phyloP scores from a whole-genome alignment of 345 rosid genomes.

The Angophora floribunda region DNA sequence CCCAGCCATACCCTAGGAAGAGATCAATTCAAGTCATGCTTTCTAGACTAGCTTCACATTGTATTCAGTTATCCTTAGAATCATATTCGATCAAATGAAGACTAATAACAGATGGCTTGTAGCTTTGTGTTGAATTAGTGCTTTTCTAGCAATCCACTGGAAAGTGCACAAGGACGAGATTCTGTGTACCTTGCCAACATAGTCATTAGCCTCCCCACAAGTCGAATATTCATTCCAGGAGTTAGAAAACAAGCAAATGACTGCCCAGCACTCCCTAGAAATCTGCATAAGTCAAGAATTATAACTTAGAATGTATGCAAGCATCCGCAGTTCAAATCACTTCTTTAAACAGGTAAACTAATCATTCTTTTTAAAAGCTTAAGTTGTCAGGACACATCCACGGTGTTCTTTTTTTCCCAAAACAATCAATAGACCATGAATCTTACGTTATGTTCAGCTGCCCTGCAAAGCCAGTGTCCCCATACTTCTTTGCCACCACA shows the following conservation, averaged over 20 bases:
- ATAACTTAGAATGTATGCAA: conserved; percentile 4
- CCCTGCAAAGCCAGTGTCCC: conserved; percentile 98
- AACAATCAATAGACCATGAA: background rate
- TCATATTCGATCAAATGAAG: background rate
- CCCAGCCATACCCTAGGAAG: conserved; percentile 90
- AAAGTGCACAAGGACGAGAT: background rate
- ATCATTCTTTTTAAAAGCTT: background rate
- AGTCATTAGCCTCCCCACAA: conserved; percentile 94
- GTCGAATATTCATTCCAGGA: conserved; percentile 89
- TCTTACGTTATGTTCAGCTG: conserved; percentile 91
- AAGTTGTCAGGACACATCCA: background rate
- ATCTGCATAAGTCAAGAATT: conserved; percentile 34
- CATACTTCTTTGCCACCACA: conserved; percentile 84
- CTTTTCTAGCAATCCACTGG: background rate
- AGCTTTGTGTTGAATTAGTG: background rate
- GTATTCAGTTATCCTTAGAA: background rate
- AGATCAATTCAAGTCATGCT: background rate
- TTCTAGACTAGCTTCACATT: background rate
- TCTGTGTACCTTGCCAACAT: conserved; percentile 83
- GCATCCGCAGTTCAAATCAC: background rate
- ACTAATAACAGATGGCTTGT: background rate
- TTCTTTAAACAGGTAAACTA: background rate
- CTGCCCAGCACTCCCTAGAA: conserved; percentile 95
- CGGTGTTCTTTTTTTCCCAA: background rate
- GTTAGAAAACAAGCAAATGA: conserved; percentile 95